Evolutionary conservation across 306 rosid genomes (phyloP), one percentile per base, ranked within the genome.

Genomic region (Cyamopsis tetragonoloba): DNA sequence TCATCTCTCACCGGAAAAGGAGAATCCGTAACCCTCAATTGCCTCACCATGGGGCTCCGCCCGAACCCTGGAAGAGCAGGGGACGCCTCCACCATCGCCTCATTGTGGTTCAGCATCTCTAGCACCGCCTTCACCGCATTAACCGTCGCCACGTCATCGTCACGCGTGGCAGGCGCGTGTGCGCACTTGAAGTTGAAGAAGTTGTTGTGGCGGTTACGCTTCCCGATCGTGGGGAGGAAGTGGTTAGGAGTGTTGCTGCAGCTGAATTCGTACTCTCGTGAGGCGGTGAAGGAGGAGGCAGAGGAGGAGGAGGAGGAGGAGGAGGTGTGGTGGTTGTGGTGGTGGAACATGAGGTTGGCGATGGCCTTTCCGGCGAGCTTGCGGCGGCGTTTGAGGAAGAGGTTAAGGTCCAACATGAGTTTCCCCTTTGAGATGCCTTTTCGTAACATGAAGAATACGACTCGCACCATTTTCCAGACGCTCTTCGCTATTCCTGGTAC

Each of bases 181-280:
- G 87, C 75, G 23, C 92, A 81, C 0, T 62, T 23, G 76, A 84
- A 85, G 71, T 6, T 31, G 57, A 38, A 13, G 48, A 19, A 46
- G 70, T 69, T 68, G 47, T 5, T 14, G 72, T 72, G 76, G 42
- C 72, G 77, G 51, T 80, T 75, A 75, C 85, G 89, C 50, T 89
- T 83, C 48, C 77, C 68, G 6, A 31, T n/a, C n/a, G n/a, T 11
- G 28, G 80, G 38, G 67, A 83, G 76, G 43, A 66, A 34, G 76
- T 38, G 59, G 75, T 76, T 51, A 31, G 96, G 97, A 6, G 90
- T 90, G 86, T 80, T 85, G 73, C 91, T 88, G 72, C 97, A 88
- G 82, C 97, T 93, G 90, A 93, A 93, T 71, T 93, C 98, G 48
- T 93, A 93, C 27, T 93, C 96, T 7, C 84, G 75, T 2, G 66